Percentiles rank a stretch among this genome's conserved stretches.
Evolutionary conservation across 2,329 filamentous ascomycete genomes (phyloP).

Genomic region (Rhynchosporium graminicola): DNA sequence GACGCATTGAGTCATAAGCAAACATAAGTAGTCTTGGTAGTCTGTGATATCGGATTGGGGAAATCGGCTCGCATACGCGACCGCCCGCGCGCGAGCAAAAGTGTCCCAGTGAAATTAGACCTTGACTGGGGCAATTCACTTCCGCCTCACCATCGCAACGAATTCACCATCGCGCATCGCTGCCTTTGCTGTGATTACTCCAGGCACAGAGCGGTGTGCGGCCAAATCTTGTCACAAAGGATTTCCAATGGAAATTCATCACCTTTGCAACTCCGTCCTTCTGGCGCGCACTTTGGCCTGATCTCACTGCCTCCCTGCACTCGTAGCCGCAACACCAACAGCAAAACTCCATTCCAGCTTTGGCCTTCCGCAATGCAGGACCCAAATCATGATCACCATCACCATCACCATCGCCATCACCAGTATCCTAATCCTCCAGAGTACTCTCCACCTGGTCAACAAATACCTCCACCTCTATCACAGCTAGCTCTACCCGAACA

Average conservation of each 20-base stretch:
- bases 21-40: background rate
- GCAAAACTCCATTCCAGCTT: background rate
- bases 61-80: background rate
- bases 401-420: constrained; percentile 4
- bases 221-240: background rate
- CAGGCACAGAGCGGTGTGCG: too few species aligned
- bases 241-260: constrained; percentile 13
- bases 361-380: background rate
- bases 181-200: background rate
- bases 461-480: background rate
- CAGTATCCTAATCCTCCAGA: constrained; percentile 6
- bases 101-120: background rate
- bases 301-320: background rate
- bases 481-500: background rate
- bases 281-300: constrained; percentile 5
- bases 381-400: constrained; percentile 12
- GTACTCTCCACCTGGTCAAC: background rate
- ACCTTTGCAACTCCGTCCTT: background rate
- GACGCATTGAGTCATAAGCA: background rate
- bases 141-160: background rate
- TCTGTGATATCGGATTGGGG: background rate
- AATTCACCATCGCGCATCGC: background rate
- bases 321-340: background rate
- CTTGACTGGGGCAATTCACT: background rate
- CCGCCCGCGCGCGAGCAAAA: background rate